These are phyloP conservation scores for Aegilops tauschii DNA, from an alignment of 176 grass and related monocot species.

Conservation along the genomic window DNA sequence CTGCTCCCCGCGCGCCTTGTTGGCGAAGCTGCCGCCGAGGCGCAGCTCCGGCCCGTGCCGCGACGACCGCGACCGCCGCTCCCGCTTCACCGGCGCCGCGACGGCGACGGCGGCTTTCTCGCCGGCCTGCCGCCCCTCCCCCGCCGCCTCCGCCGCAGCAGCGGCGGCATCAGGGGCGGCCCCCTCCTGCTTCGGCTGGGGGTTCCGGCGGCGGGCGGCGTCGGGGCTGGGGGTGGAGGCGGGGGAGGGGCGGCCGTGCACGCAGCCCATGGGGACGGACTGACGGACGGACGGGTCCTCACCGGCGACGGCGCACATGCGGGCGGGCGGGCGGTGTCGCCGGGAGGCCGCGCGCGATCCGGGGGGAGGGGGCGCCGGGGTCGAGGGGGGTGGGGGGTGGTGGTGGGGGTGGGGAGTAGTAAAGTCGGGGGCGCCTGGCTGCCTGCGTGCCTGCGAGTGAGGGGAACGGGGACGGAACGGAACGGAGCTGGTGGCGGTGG, in stretches of 20 bases:
- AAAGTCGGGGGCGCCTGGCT: constrained; percentile 21
- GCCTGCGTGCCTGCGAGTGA: constrained; percentile 17
- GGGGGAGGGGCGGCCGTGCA: constrained; percentile 58
- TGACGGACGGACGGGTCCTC: neutral
- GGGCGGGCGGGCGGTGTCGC: neutral
- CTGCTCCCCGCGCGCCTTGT: constrained; percentile 78
- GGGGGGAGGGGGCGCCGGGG: constrained; percentile 26
- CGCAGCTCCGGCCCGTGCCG: constrained; percentile 36
- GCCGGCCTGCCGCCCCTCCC: neutral
- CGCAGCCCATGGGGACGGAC: constrained; percentile 65
- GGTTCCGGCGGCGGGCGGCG: neutral
- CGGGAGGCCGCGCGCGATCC: constrained; percentile 36
- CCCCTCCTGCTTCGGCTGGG: constrained; percentile 21
- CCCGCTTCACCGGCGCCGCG: constrained; percentile 36
- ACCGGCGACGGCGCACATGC: constrained; percentile 45
- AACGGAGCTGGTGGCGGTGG: neutral
- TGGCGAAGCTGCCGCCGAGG: constrained; percentile 59
- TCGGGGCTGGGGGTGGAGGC: constrained; percentile 36
- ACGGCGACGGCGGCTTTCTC: constrained; percentile 25
- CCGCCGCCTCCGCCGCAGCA: neutral
- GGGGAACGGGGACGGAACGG: constrained; percentile 10
- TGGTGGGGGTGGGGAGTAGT: constrained; percentile 26
- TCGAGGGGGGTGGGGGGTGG: neutral
- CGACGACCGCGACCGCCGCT: constrained; percentile 47
- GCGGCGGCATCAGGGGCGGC: neutral